A percentile compares a stretch with the other conserved stretches of the same genome.
These are phyloP conservation scores for Ophiostoma ulmi DNA, from an alignment of 2,329 filamentous ascomycete genomes.

Conservation along the genomic window DNA sequence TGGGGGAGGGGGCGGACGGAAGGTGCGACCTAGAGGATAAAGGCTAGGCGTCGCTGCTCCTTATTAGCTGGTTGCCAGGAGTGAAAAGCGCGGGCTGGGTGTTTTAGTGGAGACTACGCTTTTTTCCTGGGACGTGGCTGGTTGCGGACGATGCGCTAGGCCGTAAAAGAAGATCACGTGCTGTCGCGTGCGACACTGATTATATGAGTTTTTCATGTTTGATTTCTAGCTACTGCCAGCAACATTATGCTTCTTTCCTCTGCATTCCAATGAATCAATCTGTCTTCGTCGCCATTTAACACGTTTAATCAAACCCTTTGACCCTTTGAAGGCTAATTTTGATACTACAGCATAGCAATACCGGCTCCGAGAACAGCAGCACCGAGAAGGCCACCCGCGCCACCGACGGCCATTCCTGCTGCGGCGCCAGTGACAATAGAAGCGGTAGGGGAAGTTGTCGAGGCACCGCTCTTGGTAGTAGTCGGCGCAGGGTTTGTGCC, in stretches of 20 bases:
- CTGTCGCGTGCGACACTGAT: not conserved
- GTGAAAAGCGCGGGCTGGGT: conserved; percentile 11
- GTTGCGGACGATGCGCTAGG: not conserved
- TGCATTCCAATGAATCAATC: not conserved
- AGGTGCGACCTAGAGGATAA: not conserved
- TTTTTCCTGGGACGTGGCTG: conserved; percentile 8
- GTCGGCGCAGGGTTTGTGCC: conserved; percentile 22
- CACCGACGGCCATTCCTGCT: not conserved
- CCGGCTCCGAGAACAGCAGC: not conserved
- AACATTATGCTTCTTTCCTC: not conserved
- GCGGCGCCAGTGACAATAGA: not conserved
- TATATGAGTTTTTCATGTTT: not conserved
- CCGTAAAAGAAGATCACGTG: not conserved
- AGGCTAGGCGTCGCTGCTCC: not conserved
- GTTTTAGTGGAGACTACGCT: not conserved
- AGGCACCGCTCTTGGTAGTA: not conserved
- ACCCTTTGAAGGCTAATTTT: not conserved
- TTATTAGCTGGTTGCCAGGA: conserved; percentile 15
- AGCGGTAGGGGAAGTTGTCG: not conserved
- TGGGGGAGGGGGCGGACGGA: conserved; percentile 8
- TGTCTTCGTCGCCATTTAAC: not conserved
- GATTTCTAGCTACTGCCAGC: not conserved
- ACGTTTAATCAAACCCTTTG: not conserved
- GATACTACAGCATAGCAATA: not conserved
- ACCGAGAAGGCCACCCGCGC: not conserved